Conservation (phyloP, 2,329 filamentous ascomycete species). For the Phialocephala sp. region DNA sequence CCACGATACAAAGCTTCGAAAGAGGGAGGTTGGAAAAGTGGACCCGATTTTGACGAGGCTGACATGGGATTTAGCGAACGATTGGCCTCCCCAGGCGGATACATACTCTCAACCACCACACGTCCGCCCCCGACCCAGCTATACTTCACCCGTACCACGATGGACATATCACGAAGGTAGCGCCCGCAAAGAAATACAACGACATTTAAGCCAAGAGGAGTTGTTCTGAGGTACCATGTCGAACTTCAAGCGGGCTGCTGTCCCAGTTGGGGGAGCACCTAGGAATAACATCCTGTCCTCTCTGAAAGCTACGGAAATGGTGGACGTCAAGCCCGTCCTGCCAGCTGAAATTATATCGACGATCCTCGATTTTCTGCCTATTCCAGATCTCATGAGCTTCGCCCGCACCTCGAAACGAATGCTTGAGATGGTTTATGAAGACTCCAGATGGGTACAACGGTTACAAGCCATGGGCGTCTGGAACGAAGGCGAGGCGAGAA, state of each 20-base stretch:
- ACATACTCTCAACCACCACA: background rate
- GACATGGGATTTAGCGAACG: background rate
- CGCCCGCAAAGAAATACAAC: background rate
- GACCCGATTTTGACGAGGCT: background rate
- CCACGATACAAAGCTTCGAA: background rate
- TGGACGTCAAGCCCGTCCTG: constrained; percentile 76
- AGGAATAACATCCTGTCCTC: constrained; percentile 71
- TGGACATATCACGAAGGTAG: constrained; percentile 7
- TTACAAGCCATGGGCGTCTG: constrained; percentile 88
- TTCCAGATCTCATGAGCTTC: constrained; percentile 83
- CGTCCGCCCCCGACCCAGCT: background rate
- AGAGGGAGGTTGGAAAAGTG: background rate
- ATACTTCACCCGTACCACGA: background rate
- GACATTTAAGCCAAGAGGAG: background rate
- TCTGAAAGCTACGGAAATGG: constrained; percentile 80
- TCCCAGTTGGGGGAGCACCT: constrained; percentile 33
- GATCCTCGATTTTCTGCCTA: constrained; percentile 87
- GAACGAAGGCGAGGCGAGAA: constrained; percentile 86
- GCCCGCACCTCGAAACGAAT: constrained; percentile 84
- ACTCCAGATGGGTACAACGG: constrained; percentile 90
- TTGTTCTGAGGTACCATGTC: constrained; percentile 46
- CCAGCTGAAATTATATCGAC: constrained; percentile 89
- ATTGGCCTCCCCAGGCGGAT: background rate
- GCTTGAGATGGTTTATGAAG: constrained; percentile 98
- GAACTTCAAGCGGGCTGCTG: constrained; percentile 47